A percentile compares a stretch with the other conserved stretches of the same genome.
phyloP scores from a whole-genome alignment of 805 yeast species.

The Wickerhamiella shivajii region DNA sequence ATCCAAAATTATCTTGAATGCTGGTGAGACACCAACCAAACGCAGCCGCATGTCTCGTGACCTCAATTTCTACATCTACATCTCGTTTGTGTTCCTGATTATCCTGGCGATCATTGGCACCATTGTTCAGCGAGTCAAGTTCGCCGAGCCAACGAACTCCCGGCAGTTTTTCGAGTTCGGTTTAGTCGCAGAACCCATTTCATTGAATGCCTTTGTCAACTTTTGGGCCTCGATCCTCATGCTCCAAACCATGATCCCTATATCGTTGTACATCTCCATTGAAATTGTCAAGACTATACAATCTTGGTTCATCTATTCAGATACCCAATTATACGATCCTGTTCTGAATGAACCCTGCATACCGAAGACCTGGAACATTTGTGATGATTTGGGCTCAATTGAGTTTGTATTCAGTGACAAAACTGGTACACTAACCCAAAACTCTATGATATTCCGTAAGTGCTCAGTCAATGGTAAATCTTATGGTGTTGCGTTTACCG shows the following conservation, averaged over 20 bases:
- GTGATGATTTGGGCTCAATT: slow-evolving; percentile 74
- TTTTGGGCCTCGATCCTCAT: slow-evolving; percentile 62
- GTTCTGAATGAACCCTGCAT: slow-evolving; percentile 62
- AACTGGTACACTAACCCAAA: slow-evolving; percentile 74
- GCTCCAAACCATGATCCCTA: slow-evolving; percentile 68
- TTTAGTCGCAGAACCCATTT: slow-evolving; percentile 44
- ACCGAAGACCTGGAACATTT: slow-evolving; percentile 73
- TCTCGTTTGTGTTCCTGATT: slow-evolving; percentile 51
- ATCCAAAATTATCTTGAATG: slow-evolving; percentile 64
- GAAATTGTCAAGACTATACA: slow-evolving; percentile 71
- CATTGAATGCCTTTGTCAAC: slow-evolving; percentile 52
- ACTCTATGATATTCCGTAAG: slow-evolving; percentile 72
- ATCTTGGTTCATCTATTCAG: slow-evolving; percentile 64
- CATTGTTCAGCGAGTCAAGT: slow-evolving; percentile 51
- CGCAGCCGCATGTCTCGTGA: slow-evolving; percentile 52
- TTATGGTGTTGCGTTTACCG: slow-evolving; percentile 65
- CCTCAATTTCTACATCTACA: slow-evolving; percentile 49
- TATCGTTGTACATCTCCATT: slow-evolving; percentile 62
- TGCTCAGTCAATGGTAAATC: slow-evolving; percentile 55
- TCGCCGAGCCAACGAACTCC: slow-evolving; percentile 32
- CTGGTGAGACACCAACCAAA: slow-evolving; percentile 70
- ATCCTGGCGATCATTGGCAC: slow-evolving; percentile 58
- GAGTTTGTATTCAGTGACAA: slow-evolving; percentile 74
- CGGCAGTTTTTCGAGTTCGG: slow-evolving; percentile 44
- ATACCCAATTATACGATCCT: slow-evolving; percentile 53